Evolutionary conservation across 208 protist genomes (phyloP).

Genomic region (Trypanosoma rangeli): DNA sequence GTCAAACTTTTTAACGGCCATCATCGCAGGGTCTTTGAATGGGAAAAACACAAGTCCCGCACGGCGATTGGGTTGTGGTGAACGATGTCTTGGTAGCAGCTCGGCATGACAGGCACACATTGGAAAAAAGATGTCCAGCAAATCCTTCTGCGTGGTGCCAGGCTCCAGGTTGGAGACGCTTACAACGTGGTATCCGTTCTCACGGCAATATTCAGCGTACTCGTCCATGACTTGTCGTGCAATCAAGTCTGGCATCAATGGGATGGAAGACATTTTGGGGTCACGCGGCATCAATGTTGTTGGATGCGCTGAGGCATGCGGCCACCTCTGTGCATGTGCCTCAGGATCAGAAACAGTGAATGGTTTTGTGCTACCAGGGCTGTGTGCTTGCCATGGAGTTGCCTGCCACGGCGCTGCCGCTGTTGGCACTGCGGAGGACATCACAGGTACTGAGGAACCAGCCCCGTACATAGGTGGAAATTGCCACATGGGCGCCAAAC

Average conservation of each 20-base stretch:
- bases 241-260: slow-evolving; percentile 27
- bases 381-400: not conserved
- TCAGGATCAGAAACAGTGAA: not conserved
- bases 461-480: not conserved
- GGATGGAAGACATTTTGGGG: not conserved
- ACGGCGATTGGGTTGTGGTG: slow-evolving; percentile 43
- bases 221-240: slow-evolving; percentile 38
- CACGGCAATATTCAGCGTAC: slow-evolving; percentile 38
- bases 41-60: slow-evolving; percentile 79
- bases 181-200: slow-evolving; percentile 53
- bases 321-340: slow-evolving; percentile 6
- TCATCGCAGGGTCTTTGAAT: slow-evolving; percentile 60
- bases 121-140: slow-evolving; percentile 73
- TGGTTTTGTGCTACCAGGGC: not conserved
- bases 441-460: not conserved
- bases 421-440: slow-evolving; percentile 35
- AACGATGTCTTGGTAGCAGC: slow-evolving; percentile 41
- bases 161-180: slow-evolving; percentile 78
- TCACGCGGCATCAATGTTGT: not conserved
- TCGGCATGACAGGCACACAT: slow-evolving; percentile 58
- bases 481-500: not conserved
- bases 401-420: slow-evolving; percentile 3
- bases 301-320: not conserved
- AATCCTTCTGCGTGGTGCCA: slow-evolving; percentile 55
- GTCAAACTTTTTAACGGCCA: slow-evolving; percentile 80